Evolutionary conservation across 2,329 filamentous ascomycete species (phyloP).

Genomic region (Rhynchosporium secalis): DNA sequence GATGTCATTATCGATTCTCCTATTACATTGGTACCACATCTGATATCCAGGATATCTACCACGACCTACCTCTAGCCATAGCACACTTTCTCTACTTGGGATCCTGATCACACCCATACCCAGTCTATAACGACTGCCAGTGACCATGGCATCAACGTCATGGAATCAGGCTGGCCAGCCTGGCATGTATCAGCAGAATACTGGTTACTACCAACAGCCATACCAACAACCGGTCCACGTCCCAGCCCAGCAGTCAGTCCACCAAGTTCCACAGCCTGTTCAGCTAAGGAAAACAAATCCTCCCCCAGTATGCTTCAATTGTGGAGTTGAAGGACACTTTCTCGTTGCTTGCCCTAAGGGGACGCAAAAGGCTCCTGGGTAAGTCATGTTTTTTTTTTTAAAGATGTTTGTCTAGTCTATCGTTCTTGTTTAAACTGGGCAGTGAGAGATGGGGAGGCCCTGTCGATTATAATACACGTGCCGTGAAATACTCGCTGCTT

Average conservation of each 20-base stretch:
- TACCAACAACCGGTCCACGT: slow-evolving; percentile 12
- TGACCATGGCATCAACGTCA: slow-evolving; percentile 28
- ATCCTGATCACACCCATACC: slow-evolving; percentile 12
- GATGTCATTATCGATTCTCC: neutral
- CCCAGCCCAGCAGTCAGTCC: neutral
- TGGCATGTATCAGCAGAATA: slow-evolving; percentile 16
- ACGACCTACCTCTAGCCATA: no score
- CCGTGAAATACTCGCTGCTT: neutral
- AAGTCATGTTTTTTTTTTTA: slow-evolving; percentile 39
- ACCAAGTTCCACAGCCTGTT: slow-evolving; percentile 14
- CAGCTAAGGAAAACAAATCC: slow-evolving; percentile 26
- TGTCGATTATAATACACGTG: slow-evolving; percentile 1
- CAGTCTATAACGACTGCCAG: neutral
- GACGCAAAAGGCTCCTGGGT: slow-evolving; percentile 51
- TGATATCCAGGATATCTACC: neutral
- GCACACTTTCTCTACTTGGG: slow-evolving; percentile 20
- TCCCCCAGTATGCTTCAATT: slow-evolving; percentile 54
- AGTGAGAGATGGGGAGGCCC: neutral
- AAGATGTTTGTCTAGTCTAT: neutral
- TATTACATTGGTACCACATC: neutral
- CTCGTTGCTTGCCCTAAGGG: slow-evolving; percentile 54
- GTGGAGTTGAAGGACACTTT: slow-evolving; percentile 53
- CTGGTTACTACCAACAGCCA: slow-evolving; percentile 17
- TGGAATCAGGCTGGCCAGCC: slow-evolving; percentile 33
- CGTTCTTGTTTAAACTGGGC: neutral